Conservation (phyloP, 2,329 filamentous ascomycete genomes). For the Talaromyces atroroseus region DNA sequence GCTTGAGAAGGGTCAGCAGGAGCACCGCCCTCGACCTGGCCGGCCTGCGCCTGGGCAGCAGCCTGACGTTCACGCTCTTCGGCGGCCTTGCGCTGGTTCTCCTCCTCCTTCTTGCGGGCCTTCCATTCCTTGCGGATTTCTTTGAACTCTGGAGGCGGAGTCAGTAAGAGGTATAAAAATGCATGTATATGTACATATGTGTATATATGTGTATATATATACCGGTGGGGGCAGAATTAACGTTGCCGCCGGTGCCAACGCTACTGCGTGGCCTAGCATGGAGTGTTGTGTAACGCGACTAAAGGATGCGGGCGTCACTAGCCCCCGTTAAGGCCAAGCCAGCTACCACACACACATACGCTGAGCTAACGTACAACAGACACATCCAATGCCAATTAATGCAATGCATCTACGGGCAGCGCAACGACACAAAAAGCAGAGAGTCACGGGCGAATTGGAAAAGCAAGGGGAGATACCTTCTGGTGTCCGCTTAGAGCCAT, state of each 20-base stretch:
- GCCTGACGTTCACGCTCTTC: conserved; percentile 73
- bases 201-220: neutral
- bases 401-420: neutral
- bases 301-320: conserved; percentile 34
- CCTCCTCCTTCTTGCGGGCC: conserved; percentile 97
- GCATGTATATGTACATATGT: neutral
- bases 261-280: conserved; percentile 49
- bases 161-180: neutral
- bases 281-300: conserved; percentile 46
- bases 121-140: conserved; percentile 99
- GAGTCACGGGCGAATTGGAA: neutral
- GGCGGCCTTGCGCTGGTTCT: conserved; percentile 79
- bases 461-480: conserved; percentile 64
- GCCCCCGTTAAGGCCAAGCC: conserved; percentile 30
- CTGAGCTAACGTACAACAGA: neutral
- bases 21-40: conserved; percentile 42
- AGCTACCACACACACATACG: conserved; percentile 20
- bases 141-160: conserved; percentile 73
- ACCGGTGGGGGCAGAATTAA: conserved; percentile 35
- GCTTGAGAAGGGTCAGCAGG: conserved; percentile 44
- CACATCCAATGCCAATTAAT: neutral
- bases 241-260: conserved; percentile 44
- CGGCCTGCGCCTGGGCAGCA: conserved; percentile 51
- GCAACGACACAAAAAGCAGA: neutral
- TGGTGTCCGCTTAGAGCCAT: conserved; percentile 87